Evolutionary conservation across 2,329 filamentous ascomycete genomes (phyloP).

Genomic region (Pezicula rhizophila): DNA sequence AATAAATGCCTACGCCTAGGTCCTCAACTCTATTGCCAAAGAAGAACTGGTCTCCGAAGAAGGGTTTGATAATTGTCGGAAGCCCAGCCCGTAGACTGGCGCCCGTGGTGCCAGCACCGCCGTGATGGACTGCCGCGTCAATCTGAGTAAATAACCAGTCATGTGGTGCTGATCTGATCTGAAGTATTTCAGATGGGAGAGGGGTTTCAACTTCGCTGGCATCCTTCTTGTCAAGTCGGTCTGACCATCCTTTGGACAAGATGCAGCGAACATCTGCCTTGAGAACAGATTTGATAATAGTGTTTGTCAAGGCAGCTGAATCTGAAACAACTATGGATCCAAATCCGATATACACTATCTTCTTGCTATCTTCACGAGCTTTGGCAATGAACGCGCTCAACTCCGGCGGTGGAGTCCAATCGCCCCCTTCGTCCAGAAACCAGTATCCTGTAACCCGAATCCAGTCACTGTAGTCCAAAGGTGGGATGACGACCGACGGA

Average conservation of each 20-base stretch:
- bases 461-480: constrained; percentile 95
- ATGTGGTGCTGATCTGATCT: constrained; percentile 87
- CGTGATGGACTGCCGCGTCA: constrained; percentile 90
- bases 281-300: constrained; percentile 85
- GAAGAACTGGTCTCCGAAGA: constrained; percentile 98
- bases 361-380: constrained; percentile 76
- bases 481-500: constrained; percentile 86
- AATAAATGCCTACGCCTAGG: constrained; percentile 81
- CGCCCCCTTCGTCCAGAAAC: constrained; percentile 75
- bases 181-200: constrained; percentile 73
- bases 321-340: constrained; percentile 93
- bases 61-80: constrained; percentile 90
- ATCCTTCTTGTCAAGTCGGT: constrained; percentile 60
- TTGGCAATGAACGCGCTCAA: constrained; percentile 77
- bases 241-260: constrained; percentile 94
- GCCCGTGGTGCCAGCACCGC: constrained; percentile 89
- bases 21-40: constrained; percentile 88
- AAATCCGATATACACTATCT: constrained; percentile 94
- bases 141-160: constrained; percentile 96
- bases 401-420: constrained; percentile 70
- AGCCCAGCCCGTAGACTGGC: constrained; percentile 86
- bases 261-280: constrained; percentile 94
- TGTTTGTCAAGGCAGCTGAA: constrained; percentile 78
- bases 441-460: constrained; percentile 96
- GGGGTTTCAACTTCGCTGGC: constrained; percentile 51